A percentile compares a stretch with the other conserved stretches of the same genome.
Conservation (phyloP, 805 yeast species). For the Lipomyces japonicus region DNA sequence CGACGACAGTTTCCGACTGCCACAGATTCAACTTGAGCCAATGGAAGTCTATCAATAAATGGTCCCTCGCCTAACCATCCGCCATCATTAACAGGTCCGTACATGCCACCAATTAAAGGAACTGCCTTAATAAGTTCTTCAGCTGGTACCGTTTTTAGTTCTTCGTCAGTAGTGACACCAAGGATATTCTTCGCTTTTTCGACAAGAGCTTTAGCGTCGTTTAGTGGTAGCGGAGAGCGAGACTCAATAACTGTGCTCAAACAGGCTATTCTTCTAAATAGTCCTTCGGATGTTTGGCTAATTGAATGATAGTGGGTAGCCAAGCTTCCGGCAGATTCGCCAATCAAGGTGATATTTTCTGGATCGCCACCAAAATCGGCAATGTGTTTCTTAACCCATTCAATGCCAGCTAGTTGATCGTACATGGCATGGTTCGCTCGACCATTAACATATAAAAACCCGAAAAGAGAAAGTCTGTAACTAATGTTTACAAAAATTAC, state of each 20-base stretch:
- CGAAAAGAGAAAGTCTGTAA: slow-evolving; percentile 40
- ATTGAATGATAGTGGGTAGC: slow-evolving; percentile 42
- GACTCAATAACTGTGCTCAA: slow-evolving; percentile 34
- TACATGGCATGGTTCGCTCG: slow-evolving; percentile 44
- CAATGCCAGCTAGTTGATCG: slow-evolving; percentile 48
- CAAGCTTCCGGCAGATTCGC: slow-evolving; percentile 49
- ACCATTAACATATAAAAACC: slow-evolving; percentile 42
- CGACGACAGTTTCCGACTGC: slow-evolving; percentile 34
- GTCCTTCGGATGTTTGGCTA: slow-evolving; percentile 20
- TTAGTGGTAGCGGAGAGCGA: slow-evolving; percentile 27
- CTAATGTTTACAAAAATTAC: slow-evolving; percentile 40
- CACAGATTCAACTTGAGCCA: slow-evolving; percentile 24
- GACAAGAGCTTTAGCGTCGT: slow-evolving; percentile 28
- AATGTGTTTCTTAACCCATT: slow-evolving; percentile 47
- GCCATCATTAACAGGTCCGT: slow-evolving; percentile 34
- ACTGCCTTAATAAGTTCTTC: slow-evolving; percentile 31
- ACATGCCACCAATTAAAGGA: slow-evolving; percentile 29
- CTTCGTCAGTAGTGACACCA: slow-evolving; percentile 26
- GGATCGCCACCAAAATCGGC: slow-evolving; percentile 48
- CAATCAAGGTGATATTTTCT: slow-evolving; percentile 43
- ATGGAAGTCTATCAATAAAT: slow-evolving; percentile 15
- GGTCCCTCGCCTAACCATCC: slow-evolving; percentile 28
- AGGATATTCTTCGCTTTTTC: slow-evolving; percentile 13
- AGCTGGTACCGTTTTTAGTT: slow-evolving; percentile 28
- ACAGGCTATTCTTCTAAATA: slow-evolving; percentile 31